Evolutionary conservation across 2,329 filamentous ascomycete genomes (phyloP), one percentile per base, ranked within the genome.

Genomic region (Xylaria sp.): DNA sequence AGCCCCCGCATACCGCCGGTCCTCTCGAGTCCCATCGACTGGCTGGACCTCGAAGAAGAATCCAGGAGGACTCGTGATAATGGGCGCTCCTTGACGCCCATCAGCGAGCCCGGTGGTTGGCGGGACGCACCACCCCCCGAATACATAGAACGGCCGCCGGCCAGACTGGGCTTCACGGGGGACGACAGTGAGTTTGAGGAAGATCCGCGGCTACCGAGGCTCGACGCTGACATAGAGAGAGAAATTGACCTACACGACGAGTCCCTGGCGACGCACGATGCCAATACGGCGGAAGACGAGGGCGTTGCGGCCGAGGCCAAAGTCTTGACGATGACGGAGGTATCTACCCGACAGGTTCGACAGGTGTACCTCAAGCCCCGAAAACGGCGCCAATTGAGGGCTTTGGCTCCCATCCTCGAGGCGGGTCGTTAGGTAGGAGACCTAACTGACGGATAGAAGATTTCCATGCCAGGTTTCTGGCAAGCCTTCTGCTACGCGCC

Each of bases 91-190:
- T 1, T 48, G 13, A 53, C 60, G 9, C 54, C 57, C 5, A 38
- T 62, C 0, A 60, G 49, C 4, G 59, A 62, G 29, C 42, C 48
- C 1, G 56, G 58, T 6, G 53, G 50, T 1, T 58, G 57, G 57
- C 54, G 58, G 1, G 56, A 60, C 17, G 20, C 19, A 37, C 39
- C 24, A 48, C 43, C n/a, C n/a, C 44, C 44, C 16, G 5, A 34
- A 11, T 2, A 17, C 4, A 34, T 13, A 11, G 29, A 34, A 13
- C 29, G 29, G 3, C 29, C 29, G 16, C 8, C 11, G 29, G 4
- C 29, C 11, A 34, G 29, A 34, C 11, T 34, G 29, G 29, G 29
- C 4, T 34, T 34, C 11, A 13, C 11, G 16, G 5, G 9, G 9
- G 34, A 26, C n/a, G 34, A 47, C 44, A 17, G 20, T 21, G 11